Evolutionary conservation across 106 monocot genomes (phyloP), one percentile per base, ranked within the genome.

Genomic region (Dendrobium chrysotoxum): DNA sequence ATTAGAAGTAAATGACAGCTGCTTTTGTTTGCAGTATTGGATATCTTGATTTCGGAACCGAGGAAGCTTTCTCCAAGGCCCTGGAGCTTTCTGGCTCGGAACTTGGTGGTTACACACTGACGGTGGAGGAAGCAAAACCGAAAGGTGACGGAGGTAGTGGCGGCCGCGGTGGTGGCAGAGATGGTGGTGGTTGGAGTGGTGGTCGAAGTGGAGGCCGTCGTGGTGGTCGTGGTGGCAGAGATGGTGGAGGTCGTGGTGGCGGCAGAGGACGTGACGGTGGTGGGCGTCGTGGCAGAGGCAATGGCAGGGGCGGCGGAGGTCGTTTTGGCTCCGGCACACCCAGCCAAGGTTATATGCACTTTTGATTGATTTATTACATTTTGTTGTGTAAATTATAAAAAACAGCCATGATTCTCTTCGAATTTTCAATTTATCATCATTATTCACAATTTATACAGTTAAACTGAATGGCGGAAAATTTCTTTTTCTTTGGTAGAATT

Each of bases 31-130:
- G 26, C 83, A 83, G 83, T 41, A 78, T 83, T 61, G 78, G 55
- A 11, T 83, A 83, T 57, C 58, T 83, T 39, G 78, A 83, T 30
- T 83, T 83, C 73, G 28, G 40, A 10, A 78, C 78, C 7, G 67
- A 55, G 7, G 57, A 55, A 2, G 57, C 77, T 57, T 46, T 58
- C 28, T 55, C 71, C 41, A 78, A 83, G 58, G 83, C 83, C 58
- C 28, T 83, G 3, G 44, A 78, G 67, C 72, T 83, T 5, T 55
- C 50, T 78, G 83, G 83, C 18, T 78, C 72, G 26, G 83, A 83
- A 4, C 57, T 83, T 42, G 83, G 68, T 6, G 83, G 72, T 5
- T 83, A 83, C 28, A 2, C 54, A 15, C 39, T 83, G 15, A 74
- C 58, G 41, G 83, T 83, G 21, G 78, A 79, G 0, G 78, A 79